Conservation (phyloP, 352 stramenopile species). For the Thalassiosira gravida region DNA sequence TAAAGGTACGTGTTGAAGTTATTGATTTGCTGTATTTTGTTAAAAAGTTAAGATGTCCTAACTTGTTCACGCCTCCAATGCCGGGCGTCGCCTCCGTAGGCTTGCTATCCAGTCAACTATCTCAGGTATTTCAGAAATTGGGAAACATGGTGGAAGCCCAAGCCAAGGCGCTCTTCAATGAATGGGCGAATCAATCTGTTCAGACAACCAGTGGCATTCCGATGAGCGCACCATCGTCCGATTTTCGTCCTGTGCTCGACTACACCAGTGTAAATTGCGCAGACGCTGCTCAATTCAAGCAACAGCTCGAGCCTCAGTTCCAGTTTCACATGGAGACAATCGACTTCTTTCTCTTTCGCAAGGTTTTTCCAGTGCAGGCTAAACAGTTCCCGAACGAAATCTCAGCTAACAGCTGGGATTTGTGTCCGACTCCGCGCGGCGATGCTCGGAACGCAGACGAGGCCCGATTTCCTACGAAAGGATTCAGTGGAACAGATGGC, state of each 20-base stretch:
- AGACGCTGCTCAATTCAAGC: not conserved
- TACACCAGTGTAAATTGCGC: constrained; percentile 3
- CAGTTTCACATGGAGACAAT: constrained; percentile 12
- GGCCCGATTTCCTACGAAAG: not conserved
- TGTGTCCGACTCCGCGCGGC: not conserved
- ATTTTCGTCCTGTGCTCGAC: constrained; percentile 8
- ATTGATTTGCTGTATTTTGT: too few relatives aligned
- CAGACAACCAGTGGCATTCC: not conserved
- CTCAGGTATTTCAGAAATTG: constrained; percentile 14
- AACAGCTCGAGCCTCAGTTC: constrained; percentile 2
- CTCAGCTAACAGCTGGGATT: not conserved
- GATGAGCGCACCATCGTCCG: not conserved
- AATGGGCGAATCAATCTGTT: constrained; percentile 1
- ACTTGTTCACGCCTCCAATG: too few relatives aligned
- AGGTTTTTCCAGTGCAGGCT: constrained; percentile 19
- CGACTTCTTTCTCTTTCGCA: constrained; percentile 7
- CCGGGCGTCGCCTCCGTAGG: too few relatives aligned
- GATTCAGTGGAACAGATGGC: constrained; percentile 19
- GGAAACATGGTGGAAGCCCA: constrained; percentile 1
- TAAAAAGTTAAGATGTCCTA: too few relatives aligned
- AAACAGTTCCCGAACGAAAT: constrained; percentile 26
- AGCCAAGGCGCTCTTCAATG: constrained; percentile 17
- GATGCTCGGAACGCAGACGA: not conserved
- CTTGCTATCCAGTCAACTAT: too few relatives aligned
- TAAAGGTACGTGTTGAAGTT: not conserved